Evolutionary conservation across 2,329 filamentous ascomycete genomes (phyloP).

Genomic region (Remersonia thermophila): DNA sequence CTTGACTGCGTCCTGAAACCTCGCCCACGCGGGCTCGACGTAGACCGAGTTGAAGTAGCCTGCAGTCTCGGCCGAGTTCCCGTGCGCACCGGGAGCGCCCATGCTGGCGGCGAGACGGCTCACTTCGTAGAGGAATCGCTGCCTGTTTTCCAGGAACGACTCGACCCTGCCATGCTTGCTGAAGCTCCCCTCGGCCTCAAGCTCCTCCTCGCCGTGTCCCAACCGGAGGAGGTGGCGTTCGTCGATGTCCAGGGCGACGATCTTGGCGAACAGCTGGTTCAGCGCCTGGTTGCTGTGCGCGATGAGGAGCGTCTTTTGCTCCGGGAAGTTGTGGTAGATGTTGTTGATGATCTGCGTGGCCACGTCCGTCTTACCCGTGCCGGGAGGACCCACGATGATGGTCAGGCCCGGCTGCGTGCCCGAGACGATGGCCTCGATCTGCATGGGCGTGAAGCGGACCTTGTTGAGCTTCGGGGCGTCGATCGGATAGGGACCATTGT

Average conservation of each 20-base stretch:
- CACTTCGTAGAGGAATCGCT: constrained; percentile 68
- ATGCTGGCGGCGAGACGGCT: constrained; percentile 75
- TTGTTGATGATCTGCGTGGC: constrained; percentile 98
- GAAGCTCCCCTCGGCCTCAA: constrained; percentile 75
- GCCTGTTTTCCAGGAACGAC: constrained; percentile 82
- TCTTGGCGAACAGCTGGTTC: constrained; percentile 96
- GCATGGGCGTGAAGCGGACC: constrained; percentile 80
- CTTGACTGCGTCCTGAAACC: constrained; percentile 58
- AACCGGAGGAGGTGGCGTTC: constrained; percentile 84
- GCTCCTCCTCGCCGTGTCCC: constrained; percentile 89
- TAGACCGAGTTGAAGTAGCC: constrained; percentile 95
- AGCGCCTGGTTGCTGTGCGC: constrained; percentile 97
- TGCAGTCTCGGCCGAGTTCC: constrained; percentile 90
- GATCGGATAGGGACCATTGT: constrained; percentile 78
- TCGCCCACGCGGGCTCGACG: constrained; percentile 75
- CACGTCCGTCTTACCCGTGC: constrained; percentile 98
- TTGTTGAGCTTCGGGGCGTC: constrained; percentile 72
- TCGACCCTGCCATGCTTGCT: constrained; percentile 93
- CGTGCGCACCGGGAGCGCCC: constrained; percentile 82
- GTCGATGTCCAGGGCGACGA: constrained; percentile 90
- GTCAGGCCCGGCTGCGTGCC: constrained; percentile 91
- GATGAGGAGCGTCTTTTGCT: constrained; percentile 80
- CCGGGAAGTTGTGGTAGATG: constrained; percentile 94
- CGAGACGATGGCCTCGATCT: constrained; percentile 85
- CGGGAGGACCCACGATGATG: constrained; percentile 85